Base-by-base conservation (phyloP, 805 yeast genomes). In the Candida namnaoensis region DNA sequence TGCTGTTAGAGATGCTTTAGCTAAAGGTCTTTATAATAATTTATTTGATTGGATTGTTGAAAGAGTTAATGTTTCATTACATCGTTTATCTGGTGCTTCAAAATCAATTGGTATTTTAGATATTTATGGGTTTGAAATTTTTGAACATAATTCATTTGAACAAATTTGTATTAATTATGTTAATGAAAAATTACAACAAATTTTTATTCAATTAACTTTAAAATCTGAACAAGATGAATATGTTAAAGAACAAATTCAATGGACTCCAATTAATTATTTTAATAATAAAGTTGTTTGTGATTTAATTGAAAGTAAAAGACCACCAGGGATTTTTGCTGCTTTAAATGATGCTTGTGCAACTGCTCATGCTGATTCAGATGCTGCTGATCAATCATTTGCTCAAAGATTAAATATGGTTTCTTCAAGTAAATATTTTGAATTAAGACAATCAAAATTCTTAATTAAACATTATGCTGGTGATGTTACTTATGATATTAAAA, bases 401-500 rank as follows among this genome's bases (percentile, higher is more conserved):
- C 96, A 88, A 69, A 76, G 97, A 64, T 71, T 93, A 54, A 85
- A 88, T 51, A 72, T 86, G 78, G 85, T 93, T 44, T 69, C 88
- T 7, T 63, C 74, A 23, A 90, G 88, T 61, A 82, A 86, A 24
- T 95, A 93, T 61, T 88, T 93, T 58, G 96, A 90, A 54, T 75
- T 85, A 53, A 80, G 99, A 57, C 80, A 85, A 47, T 76, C 81
- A 32, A 91, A 93, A 61, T 93, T 93, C 51, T 68, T 93, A 42
- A 78, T 93, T 56, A 90, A 87, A 65, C 99, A 93, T 65, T 93
- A 93, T 66, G 99, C 99, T 23, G 99, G 99, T 58, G 99, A 93
- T 66, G 99, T 93, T 38, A 84, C 88, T 11, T 93, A 93, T 58
- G 96, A 90, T 47, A 80, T 90, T 41, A 67, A 71, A 28, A 83